These are phyloP conservation scores for Cadophora sp. DNA, from an alignment of 2,329 filamentous ascomycete genomes.

Conservation along the genomic window DNA sequence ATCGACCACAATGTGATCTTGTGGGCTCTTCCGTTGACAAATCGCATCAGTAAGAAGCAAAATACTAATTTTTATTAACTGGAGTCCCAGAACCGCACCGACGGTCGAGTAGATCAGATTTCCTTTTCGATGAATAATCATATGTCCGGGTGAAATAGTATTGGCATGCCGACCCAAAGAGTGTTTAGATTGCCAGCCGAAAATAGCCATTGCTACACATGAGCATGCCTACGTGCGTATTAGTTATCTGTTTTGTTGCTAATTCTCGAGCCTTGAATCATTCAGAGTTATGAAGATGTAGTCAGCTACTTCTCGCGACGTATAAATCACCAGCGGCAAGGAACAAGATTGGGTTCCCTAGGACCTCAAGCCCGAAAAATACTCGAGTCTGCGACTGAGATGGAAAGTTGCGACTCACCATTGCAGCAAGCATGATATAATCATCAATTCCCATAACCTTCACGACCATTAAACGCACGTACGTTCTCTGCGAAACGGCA, in stretches of 20 bases:
- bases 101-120: constrained; percentile 19
- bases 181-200: constrained; percentile 15
- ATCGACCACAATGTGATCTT: constrained; percentile 8
- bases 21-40: neutral
- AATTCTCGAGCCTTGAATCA: neutral
- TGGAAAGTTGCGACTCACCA: constrained; percentile 44
- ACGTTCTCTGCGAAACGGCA: constrained; percentile 48
- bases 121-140: constrained; percentile 9
- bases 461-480: constrained; percentile 53
- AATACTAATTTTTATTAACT: constrained; percentile 15
- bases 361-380: no score
- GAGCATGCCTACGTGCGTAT: neutral
- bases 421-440: constrained; percentile 51
- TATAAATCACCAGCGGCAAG: neutral
- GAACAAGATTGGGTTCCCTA: no score
- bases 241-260: neutral
- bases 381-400: neutral
- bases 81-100: constrained; percentile 8
- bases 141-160: constrained; percentile 7
- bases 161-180: constrained; percentile 11
- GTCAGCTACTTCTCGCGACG: neutral
- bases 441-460: constrained; percentile 56
- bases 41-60: constrained; percentile 18
- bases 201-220: constrained; percentile 22
- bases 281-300: no score